phyloP scores from a whole-genome alignment of 2,329 filamentous ascomycete species.

The Neophaeococcomyces aloes region DNA sequence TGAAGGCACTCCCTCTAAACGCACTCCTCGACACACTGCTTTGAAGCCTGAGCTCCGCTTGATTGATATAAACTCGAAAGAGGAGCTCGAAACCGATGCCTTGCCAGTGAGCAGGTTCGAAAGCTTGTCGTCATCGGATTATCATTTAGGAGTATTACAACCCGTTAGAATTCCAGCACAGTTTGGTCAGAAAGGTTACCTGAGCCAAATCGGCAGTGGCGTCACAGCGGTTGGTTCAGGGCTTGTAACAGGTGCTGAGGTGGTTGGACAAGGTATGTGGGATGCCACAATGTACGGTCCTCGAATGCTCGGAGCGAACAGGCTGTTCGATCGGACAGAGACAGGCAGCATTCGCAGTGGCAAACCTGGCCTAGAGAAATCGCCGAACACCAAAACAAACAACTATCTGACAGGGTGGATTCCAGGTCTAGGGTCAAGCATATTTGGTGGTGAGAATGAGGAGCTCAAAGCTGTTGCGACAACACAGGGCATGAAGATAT shows the following conservation, averaged over 20 bases:
- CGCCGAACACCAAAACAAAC: slow-evolving; percentile 33
- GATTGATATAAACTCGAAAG: slow-evolving; percentile 73
- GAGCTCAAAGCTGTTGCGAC: slow-evolving; percentile 40
- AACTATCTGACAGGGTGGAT: slow-evolving; percentile 47
- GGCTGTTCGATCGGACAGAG: slow-evolving; percentile 64
- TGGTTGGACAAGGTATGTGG: slow-evolving; percentile 66
- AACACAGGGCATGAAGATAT: slow-evolving; percentile 63
- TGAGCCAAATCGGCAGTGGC: slow-evolving; percentile 51
- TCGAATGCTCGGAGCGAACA: slow-evolving; percentile 42
- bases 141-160: slow-evolving; percentile 76
- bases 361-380: slow-evolving; percentile 45
- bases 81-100: slow-evolving; percentile 77
- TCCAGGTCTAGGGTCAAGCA: slow-evolving; percentile 32
- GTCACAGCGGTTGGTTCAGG: slow-evolving; percentile 19
- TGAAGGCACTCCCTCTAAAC: slow-evolving; percentile 21
- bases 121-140: slow-evolving; percentile 75
- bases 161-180: slow-evolving; percentile 58
- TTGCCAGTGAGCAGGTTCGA: slow-evolving; percentile 80
- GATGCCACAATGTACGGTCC: slow-evolving; percentile 83
- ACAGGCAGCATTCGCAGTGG: slow-evolving; percentile 53
- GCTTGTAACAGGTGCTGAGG: slow-evolving; percentile 30
- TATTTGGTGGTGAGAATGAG: slow-evolving; percentile 27
- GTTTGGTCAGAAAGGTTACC: slow-evolving; percentile 57
- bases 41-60: slow-evolving; percentile 79
- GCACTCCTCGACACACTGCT: slow-evolving; percentile 61